Base-by-base conservation (phyloP, 78 protist species). In the Monosiga brevicollis region DNA sequence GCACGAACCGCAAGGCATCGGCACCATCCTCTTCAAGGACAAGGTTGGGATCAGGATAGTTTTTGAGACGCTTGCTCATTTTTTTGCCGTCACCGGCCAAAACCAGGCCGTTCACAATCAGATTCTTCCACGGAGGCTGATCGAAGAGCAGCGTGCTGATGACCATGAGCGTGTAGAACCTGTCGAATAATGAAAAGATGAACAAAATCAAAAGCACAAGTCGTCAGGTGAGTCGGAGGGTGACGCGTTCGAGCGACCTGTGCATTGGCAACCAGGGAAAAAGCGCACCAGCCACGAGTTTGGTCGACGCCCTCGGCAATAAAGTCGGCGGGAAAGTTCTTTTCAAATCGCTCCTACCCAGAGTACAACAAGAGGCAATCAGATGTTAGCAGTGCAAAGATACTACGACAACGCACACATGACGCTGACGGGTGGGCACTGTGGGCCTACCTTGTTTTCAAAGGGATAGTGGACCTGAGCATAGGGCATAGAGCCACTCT, bases 141-240 rank as follows among this genome's bases (percentile, higher is more conserved):
- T 96, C 96, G 80, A 95, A 95, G 81, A 99, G 96, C 1, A 97
- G 97, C 22, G 99, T 96, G 34, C 97, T 85, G 76, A 99, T 83
- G 15, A 99, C 99, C 77, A 98, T 70, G 49, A 99, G 93, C 1
- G 99, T 99, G 93, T 99, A 99, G 94, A 99, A 99, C 99, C 99
- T 95, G 41, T 98, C 97, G 39, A 96, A 76, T 11, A 1, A 20
- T 75, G 15, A 78, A 78, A 78, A 78, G 41, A 20, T n/a, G 11
- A 43, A 78, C 62, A 78, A 15, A 20, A 20, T 9, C 22, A 78
- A 20, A 82, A 82, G 6, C 29, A 71, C 39, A 82, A 82, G 71
- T 11, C 34, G 71, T 23, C 34, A 55, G 34, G 71, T 22, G 22
- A 55, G 34, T 23, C 34, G 71, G 71, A n/a, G n/a, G n/a, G n/a